phyloP scores from a whole-genome alignment of 2,329 filamentous ascomycete species.

The Aspergillus oerlinghausenensis region DNA sequence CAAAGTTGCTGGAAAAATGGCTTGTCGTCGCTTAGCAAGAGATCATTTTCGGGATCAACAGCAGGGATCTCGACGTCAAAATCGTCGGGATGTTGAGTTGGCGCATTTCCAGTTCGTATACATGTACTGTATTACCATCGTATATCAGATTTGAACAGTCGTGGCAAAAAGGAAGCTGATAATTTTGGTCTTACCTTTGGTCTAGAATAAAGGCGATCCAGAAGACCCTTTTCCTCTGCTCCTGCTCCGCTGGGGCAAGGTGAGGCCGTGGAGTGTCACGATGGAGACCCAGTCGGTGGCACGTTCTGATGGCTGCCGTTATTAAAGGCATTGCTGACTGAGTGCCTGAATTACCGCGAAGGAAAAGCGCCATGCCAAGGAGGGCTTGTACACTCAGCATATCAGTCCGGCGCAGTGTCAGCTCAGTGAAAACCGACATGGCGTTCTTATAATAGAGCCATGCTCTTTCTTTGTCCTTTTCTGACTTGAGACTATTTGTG shows the following conservation, averaged over 20 bases:
- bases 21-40: constrained; percentile 76
- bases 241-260: constrained; percentile 80
- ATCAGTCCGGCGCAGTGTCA: constrained; percentile 90
- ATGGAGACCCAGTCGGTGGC: constrained; percentile 89
- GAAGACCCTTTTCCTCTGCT: constrained; percentile 73
- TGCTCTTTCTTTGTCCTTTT: constrained; percentile 84
- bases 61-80: constrained; percentile 93
- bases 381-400: constrained; percentile 87
- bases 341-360: constrained; percentile 90
- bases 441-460: constrained; percentile 95
- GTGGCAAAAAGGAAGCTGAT: neutral
- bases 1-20: constrained; percentile 93
- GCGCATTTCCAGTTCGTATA: constrained; percentile 61
- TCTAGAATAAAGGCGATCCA: constrained; percentile 70
- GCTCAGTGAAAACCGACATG: constrained; percentile 81
- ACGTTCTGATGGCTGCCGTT: constrained; percentile 78
- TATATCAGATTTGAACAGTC: neutral
- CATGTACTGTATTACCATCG: constrained; percentile 47
- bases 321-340: constrained; percentile 86
- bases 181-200: constrained; percentile 50
- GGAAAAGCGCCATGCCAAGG: constrained; percentile 84
- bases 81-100: constrained; percentile 66
- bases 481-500: constrained; percentile 82
- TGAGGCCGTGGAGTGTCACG: constrained; percentile 85
- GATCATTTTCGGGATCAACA: constrained; percentile 82